A percentile compares a stretch with the other conserved stretches of the same genome.
phyloP scores from a whole-genome alignment of 1,284 basidiomycete genomes.

The Anthracocystis walkeri region DNA sequence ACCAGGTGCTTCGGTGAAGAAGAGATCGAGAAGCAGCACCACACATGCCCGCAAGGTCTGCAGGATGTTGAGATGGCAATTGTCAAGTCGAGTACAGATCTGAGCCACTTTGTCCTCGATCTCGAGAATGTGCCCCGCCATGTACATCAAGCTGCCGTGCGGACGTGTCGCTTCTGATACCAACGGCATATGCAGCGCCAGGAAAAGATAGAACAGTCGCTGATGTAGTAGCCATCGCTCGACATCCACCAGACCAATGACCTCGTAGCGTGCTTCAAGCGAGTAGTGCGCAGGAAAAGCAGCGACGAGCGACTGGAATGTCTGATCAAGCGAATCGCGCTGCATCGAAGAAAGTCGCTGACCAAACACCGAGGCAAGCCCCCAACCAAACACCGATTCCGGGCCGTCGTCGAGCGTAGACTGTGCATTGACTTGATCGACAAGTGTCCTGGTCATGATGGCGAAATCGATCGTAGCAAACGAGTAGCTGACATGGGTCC shows the following conservation, averaged over 20 bases:
- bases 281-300: conserved; percentile 45
- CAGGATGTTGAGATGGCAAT: conserved; percentile 24
- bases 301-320: conserved; percentile 34
- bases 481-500: conserved; percentile 49
- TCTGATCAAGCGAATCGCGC: conserved; percentile 37
- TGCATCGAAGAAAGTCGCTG: conserved; percentile 27
- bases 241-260: conserved; percentile 26
- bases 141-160: conserved; percentile 46
- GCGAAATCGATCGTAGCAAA: conserved; percentile 33
- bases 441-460: conserved; percentile 36
- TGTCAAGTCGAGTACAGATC: conserved; percentile 26
- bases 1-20: conserved; percentile 21
- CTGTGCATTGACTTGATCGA: conserved; percentile 41
- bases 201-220: conserved; percentile 33
- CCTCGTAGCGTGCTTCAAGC: conserved; percentile 35
- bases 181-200: conserved; percentile 46
- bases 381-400: conserved; percentile 16
- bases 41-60: conserved; percentile 41
- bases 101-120: conserved; percentile 43
- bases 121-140: conserved; percentile 42
- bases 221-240: conserved; percentile 48
- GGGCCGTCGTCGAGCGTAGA: conserved; percentile 29
- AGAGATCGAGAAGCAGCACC: conserved; percentile 39
- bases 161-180: conserved; percentile 29
- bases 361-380: conserved; percentile 37